These are phyloP conservation scores for Aspergillus sp. DNA, from an alignment of 2,329 filamentous ascomycete species.

Conservation along the genomic window DNA sequence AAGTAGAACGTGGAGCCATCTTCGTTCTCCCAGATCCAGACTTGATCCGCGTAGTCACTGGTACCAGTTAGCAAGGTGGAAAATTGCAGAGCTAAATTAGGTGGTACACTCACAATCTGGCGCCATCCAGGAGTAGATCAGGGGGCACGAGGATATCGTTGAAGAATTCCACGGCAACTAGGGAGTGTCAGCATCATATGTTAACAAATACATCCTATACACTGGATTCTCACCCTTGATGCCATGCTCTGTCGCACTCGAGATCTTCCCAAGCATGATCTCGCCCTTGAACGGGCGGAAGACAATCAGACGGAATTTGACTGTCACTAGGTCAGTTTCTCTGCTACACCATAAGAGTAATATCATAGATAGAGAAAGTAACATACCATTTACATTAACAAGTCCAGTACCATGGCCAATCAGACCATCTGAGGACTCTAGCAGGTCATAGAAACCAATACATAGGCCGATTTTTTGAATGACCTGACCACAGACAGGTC, in stretches of 20 bases:
- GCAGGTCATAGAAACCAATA: slow-evolving; percentile 87
- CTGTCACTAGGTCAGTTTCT: slow-evolving; percentile 48
- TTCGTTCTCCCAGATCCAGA: slow-evolving; percentile 81
- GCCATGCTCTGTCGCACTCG: slow-evolving; percentile 68
- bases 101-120: slow-evolving; percentile 65
- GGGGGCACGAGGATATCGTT: slow-evolving; percentile 83
- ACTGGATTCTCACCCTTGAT: slow-evolving; percentile 61
- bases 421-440: slow-evolving; percentile 86
- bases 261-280: slow-evolving; percentile 82
- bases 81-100: background rate
- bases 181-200: slow-evolving; percentile 16
- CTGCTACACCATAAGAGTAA: background rate
- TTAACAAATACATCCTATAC: background rate
- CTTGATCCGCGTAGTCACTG: slow-evolving; percentile 71
- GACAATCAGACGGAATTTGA: slow-evolving; percentile 89
- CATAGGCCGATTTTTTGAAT: slow-evolving; percentile 94
- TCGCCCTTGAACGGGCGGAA: slow-evolving; percentile 97
- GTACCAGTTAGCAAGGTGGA: slow-evolving; percentile 24
- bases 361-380: background rate
- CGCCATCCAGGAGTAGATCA: slow-evolving; percentile 72
- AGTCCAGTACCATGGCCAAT: slow-evolving; percentile 91
- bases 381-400: slow-evolving; percentile 86
- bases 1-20: slow-evolving; percentile 76
- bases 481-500: slow-evolving; percentile 52
- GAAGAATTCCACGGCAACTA: slow-evolving; percentile 87